Base-by-base conservation (phyloP, 2,329 filamentous ascomycete species). In the Exophiala phaeomuriformis region DNA sequence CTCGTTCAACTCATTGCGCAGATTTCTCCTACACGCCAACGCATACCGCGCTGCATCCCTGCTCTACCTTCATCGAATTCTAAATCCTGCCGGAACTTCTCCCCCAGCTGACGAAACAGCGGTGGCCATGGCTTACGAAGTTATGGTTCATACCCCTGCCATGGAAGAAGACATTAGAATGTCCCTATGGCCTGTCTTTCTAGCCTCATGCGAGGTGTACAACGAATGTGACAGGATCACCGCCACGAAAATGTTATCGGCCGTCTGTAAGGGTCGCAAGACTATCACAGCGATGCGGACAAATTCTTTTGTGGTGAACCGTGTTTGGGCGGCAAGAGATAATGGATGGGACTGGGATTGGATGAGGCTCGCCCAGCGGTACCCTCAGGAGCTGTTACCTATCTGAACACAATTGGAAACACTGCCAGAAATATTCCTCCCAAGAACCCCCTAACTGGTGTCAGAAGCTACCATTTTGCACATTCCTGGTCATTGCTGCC, bases 251-350 rank as follows among this genome's bases (percentile, higher is more conserved):
- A 56, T 65, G 2, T 63, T 68, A 33, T 64, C 63, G 10, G 55
- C 57, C 8, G 66, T 68, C 10, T 59, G 57, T n/a, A 40, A 49
- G 29, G 54, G 58, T 31, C 57, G 66, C 29, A 63, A 60, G 39
- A 68, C 64, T 1, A 61, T 61, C 2, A 68, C 65, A 3, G 56
- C 62, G 5, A 47, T 64, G 32, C 55, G 63, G 28, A 66, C 65
- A 32, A 59, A 53, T 29, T 37, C 33, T 4, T 68, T 68, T 28
- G 61, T 64, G 30, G 48, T 63, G 30, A 51, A 65, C 36, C 53
- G 63, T 46, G 64, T 68, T 7, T 68, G 65, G 66, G 47, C 54
- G 9, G 65, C 64, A 3, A 62, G 63, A 31, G 64, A 68, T 46
- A 48, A 42, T 2, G 63, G 62, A 0, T 35, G 44, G 8, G 58